These are phyloP conservation scores for Crithidia bombi DNA, from an alignment of 208 protist genomes.

Conservation along the genomic window DNA sequence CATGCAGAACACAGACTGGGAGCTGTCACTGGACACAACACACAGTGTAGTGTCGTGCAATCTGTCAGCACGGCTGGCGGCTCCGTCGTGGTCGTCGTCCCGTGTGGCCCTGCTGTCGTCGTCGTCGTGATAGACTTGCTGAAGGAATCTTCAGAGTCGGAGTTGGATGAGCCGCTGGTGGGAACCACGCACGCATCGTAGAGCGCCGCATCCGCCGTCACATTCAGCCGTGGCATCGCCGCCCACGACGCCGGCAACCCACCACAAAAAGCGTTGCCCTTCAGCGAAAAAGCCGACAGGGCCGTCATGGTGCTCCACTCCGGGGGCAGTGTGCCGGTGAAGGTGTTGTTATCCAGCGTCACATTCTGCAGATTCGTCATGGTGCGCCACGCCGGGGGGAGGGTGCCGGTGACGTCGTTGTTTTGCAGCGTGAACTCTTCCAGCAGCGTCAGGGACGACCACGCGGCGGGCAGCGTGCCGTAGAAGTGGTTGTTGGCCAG, in stretches of 20 bases:
- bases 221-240: neutral
- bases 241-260: slow-evolving; percentile 3
- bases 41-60: neutral
- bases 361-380: neutral
- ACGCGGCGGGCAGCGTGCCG: neutral
- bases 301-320: neutral
- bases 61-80: neutral
- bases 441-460: neutral
- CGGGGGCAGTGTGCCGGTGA: slow-evolving; percentile 9
- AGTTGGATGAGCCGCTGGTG: neutral
- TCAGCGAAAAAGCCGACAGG: neutral
- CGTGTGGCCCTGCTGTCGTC: neutral
- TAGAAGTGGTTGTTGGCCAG: slow-evolving; percentile 5
- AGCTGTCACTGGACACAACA: slow-evolving; percentile 1
- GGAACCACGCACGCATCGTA: neutral
- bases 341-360: neutral
- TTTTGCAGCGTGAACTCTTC: neutral
- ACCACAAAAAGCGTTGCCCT: neutral
- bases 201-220: neutral
- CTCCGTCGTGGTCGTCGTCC: neutral
- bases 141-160: too few species aligned
- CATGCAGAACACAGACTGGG: neutral
- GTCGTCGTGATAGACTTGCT: neutral
- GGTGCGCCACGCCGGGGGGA: neutral
- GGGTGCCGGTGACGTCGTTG: neutral